Base-by-base conservation (phyloP, 345 rosid species). In the Citrus medica region DNA sequence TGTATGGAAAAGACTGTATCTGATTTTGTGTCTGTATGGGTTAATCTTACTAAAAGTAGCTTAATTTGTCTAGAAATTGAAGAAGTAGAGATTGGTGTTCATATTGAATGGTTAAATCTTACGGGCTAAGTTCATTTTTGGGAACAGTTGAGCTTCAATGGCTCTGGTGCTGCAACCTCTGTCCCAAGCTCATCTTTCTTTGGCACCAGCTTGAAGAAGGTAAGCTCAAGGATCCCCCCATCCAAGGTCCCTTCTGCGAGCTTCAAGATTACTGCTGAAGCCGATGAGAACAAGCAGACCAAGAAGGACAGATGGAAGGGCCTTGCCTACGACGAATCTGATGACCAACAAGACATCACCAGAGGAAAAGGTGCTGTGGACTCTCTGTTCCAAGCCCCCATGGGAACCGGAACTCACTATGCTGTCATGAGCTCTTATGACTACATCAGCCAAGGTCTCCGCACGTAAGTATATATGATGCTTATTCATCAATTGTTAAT, bases 311-410 rank as follows among this genome's bases (percentile, higher is more conserved):
- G 71, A 79, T 96, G 99, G 99, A 72, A 17, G 25, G 95, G 94
- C 5, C 97, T 96, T 56, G 93, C 77, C 19, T 83, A 55, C 53
- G 99, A 96, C 86, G 58, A 5, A 0, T 96, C 98, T 0, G 98
- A 96, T 76, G 98, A 96, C 81, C 99, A 96, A 69, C 99, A 96
- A 84, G 99, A 96, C 86, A 96, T 96, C 73, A 84, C 95, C 78
- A 84, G 98, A 76, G 99, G 98, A 30, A 94, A 96, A 81, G 98
- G 97, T 78, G 27, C 85, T 94, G 99, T 96, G 33, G 99, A 96
- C 86, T 13, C 91, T 9, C 89, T 96, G 84, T 96, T 94, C 94
- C 99, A 96, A 79, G 99, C 98, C 27, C 99, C 97, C 60, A 73
- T 68, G 85, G 86, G 73, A 1, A 27, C 86, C 4, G 99, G 99